Evolutionary conservation across 2,329 filamentous ascomycete species (phyloP), one percentile per base, ranked within the genome.

Genomic region (Nemania serpens): DNA sequence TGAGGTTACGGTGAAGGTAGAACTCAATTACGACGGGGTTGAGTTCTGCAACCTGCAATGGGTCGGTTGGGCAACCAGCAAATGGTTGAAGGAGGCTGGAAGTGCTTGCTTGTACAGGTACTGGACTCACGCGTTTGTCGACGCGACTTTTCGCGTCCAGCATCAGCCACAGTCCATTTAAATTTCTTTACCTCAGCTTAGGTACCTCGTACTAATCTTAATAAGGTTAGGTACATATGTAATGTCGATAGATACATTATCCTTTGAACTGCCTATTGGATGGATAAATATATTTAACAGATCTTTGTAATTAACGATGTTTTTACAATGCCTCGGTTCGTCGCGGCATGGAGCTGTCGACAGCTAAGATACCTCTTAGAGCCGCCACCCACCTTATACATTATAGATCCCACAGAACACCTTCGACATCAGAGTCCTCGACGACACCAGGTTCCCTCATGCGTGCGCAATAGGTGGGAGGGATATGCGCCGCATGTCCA

Each of bases 131-230:
- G 63, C 63, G 62, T 57, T 29, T 29, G 41, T 45, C 20, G 37
- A 36, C 70, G 70, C 69, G 70, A 70, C 68, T 71, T 71, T 71
- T 72, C 70, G 70, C 66, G 70, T 58, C 18, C 12, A 33, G 29
- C 56, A 67, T 51, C 60, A 71, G 69, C 69, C 69, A 65, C 66
- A 68, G 17, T 15, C 46, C 49, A 69, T 67, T 71, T 65, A 69
- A 66, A 22, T 37, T 37, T 34, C 10, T 42, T 20, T 43, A 20
- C 6, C n/a, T n/a, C 5, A n/a, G 36, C 11, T 10, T n/a, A 12
- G 11, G 36, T 39, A 12, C 36, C 17, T 43, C 10, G n/a, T n/a
- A n/a, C n/a, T n/a, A n/a, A n/a, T n/a, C n/a, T n/a, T n/a, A n/a
- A n/a, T n/a, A n/a, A n/a, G n/a, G n/a, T n/a, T n/a, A n/a, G n/a